phyloP scores from a whole-genome alignment of 176 grass and related monocot genomes.

The Hyparrhenia diplandra region DNA sequence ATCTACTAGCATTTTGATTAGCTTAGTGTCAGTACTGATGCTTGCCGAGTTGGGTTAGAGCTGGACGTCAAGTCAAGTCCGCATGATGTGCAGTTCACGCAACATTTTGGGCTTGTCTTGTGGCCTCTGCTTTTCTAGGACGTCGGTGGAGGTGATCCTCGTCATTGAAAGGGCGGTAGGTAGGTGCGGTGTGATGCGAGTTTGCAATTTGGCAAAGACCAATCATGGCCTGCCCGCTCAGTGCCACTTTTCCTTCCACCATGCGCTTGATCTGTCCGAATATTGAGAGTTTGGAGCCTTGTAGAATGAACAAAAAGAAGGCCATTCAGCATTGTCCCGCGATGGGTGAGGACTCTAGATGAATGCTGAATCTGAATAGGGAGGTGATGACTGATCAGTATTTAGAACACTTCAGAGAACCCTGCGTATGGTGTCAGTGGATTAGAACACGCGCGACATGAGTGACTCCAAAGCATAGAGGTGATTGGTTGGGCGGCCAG shows the following conservation, averaged over 20 bases:
- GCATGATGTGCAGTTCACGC: conserved; percentile 22
- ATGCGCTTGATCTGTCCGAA: background rate
- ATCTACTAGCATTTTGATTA: background rate
- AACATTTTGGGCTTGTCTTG: background rate
- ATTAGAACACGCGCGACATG: conserved; percentile 4
- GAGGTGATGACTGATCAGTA: background rate
- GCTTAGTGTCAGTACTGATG: background rate
- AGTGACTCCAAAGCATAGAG: conserved; percentile 8
- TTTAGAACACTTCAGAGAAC: background rate
- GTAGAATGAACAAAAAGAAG: background rate
- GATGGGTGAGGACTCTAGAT: background rate
- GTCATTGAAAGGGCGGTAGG: background rate
- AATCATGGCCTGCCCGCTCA: conserved; percentile 16
- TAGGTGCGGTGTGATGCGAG: background rate
- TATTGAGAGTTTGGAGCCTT: background rate
- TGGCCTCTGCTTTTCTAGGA: conserved; percentile 14
- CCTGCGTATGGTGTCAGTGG: background rate
- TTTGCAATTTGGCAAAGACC: background rate
- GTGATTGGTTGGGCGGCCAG: background rate
- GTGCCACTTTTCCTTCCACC: conserved; percentile 5
- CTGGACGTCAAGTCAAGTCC: background rate
- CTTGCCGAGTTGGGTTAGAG: conserved; percentile 11
- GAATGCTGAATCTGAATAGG: background rate
- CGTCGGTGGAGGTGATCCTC: background rate
- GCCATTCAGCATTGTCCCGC: background rate